Evolutionary conservation across 805 yeast species (phyloP), one percentile per base, ranked within the genome.

Genomic region (Starmerella floricola): DNA sequence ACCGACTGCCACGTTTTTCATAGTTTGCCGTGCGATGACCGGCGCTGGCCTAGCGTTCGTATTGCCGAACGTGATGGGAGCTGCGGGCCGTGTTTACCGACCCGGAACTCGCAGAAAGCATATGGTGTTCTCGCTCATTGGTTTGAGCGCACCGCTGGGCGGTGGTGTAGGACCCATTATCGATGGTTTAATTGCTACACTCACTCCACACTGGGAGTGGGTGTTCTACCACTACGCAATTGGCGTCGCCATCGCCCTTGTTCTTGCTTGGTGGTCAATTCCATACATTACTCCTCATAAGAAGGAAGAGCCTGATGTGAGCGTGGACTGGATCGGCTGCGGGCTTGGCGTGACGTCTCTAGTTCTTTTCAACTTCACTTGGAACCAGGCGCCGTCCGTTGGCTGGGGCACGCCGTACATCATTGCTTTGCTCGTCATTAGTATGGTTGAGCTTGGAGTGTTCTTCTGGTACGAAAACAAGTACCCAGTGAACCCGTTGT

Each of bases 311-410:
- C 40, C 41, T 3, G 38, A 37, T 11, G 34, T 38, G 17, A 77
- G 73, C 53, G 48, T 58, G 8, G 85, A 83, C 21, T 67, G 69
- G 62, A 47, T 59, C 6, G 85, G 84, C 12, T 63, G 80, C 0
- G 24, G 61, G 0, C 43, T 72, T 6, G 87, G 86, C 4, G 71
- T 80, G 4, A 45, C 62, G 6, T 86, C 84, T 0, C 59, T 81
- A 33, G 67, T 81, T 3, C 54, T 81, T 27, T 64, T 81, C 55
- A 79, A 78, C 51, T 75, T 80, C 54, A 74, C 75, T 1, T 74
- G 84, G 75, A 80, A 77, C 53, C 86, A 81, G 55, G 87, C 80
- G 2, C 83, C 88, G 0, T 66, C 71, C 4, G 78, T 64, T 5
- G 84, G 87, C 15, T 81, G 88, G 88, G 52, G 59, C 11, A 56